Percentiles rank a stretch among this genome's conserved stretches.
phyloP scores from a whole-genome alignment of 2,329 filamentous ascomycete genomes.

The Hymenoscyphus occultus region DNA sequence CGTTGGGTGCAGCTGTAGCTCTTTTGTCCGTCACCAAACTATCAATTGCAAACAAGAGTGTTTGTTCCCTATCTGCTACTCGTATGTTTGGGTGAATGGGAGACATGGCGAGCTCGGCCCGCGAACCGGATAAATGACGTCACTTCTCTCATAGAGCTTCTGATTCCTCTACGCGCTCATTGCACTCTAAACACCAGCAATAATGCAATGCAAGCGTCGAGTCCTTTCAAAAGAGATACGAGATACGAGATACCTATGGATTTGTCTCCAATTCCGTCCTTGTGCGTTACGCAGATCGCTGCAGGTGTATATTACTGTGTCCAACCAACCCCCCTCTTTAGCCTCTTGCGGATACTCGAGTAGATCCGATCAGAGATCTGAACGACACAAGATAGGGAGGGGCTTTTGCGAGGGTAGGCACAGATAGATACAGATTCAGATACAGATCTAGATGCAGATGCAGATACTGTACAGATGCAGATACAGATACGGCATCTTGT shows the following conservation, averaged over 20 bases:
- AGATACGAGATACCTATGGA: not conserved
- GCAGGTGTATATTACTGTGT: not conserved
- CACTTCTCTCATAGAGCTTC: not conserved
- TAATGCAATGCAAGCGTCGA: not conserved
- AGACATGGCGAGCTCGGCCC: not conserved
- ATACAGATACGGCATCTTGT: not conserved
- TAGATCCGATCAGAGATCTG: not conserved
- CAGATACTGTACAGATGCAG: too few species aligned
- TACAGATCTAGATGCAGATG: too few species aligned
- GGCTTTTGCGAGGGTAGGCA: not conserved
- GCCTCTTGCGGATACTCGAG: too few species aligned
- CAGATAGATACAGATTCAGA: too few species aligned
- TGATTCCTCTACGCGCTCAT: not conserved
- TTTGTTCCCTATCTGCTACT: not conserved
- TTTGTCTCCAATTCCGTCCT: not conserved
- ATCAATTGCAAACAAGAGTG: too few species aligned
- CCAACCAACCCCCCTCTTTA: not conserved
- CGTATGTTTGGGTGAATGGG: not conserved
- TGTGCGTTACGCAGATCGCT: not conserved
- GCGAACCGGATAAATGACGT: not conserved
- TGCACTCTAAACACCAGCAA: not conserved
- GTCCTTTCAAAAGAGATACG: not conserved
- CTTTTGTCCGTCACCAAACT: too few species aligned
- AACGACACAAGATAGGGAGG: not conserved
- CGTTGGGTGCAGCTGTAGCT: too few species aligned